These are phyloP conservation scores for Psidium friedrichsthalianum DNA, from an alignment of 345 rosid genomes.

Conservation along the genomic window DNA sequence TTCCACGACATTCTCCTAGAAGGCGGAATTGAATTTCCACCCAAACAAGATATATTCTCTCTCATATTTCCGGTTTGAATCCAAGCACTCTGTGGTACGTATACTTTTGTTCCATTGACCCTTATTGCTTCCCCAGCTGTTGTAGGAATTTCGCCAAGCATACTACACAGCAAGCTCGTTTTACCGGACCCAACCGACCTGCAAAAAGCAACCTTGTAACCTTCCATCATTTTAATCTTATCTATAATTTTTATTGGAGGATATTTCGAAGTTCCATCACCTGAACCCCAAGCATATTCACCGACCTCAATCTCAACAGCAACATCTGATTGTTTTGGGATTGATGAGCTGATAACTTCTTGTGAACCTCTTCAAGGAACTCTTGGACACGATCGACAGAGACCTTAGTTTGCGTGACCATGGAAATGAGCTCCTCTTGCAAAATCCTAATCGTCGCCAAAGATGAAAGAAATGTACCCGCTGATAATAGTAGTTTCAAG, in stretches of 20 bases:
- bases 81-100: too few species aligned
- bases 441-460: constrained; percentile 50
- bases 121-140: constrained; percentile 29
- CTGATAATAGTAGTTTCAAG: constrained; percentile 23
- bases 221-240: constrained; percentile 33
- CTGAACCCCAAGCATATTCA: constrained; percentile 40
- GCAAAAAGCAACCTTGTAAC: neutral
- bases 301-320: neutral
- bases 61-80: constrained; percentile 26
- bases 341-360: constrained; percentile 5
- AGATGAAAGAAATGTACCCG: constrained; percentile 50
- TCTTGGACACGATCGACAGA: constrained; percentile 30
- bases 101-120: too few species aligned
- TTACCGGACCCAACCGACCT: too few species aligned
- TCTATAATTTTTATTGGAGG: constrained; percentile 18
- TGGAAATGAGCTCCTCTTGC: constrained; percentile 58
- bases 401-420: constrained; percentile 46
- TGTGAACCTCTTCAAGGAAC: constrained; percentile 26
- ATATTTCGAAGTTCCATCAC: constrained; percentile 8
- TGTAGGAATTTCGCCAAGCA: constrained; percentile 71
- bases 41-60: constrained; percentile 77
- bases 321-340: constrained; percentile 8
- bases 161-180: constrained; percentile 42
- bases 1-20: constrained; percentile 46
- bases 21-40: constrained; percentile 27